Base-by-base conservation (phyloP, 768 basidiomycete species). In the Kwoniella shandongensis region DNA sequence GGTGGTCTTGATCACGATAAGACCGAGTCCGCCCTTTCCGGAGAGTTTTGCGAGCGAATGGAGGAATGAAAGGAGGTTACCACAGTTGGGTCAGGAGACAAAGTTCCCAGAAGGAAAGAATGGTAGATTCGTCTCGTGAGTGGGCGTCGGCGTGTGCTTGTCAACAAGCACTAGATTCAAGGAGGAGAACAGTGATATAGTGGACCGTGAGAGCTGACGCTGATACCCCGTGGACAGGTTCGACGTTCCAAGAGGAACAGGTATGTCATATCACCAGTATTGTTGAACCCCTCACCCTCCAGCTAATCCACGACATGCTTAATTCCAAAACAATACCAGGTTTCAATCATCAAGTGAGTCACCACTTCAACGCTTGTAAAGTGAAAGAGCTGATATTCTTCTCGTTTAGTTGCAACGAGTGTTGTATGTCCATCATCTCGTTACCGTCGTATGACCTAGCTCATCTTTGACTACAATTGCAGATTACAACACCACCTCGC, bases 401-500 rank as follows among this genome's bases (percentile, higher is more conserved):
- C n/a, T n/a, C n/a, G n/a, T n/a, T n/a, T n/a, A 76, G 62, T 51
- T 76, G n/a, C 69, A 70, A 54, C 61, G 73, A 29, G 57, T 73
- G 15, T 57, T 76, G 72, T 75, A 49, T 15, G 68, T 54, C 3
- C 15, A 29, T 26, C 38, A 8, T 36, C 40, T 41, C 40, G 17
- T 17, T 17, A n/a, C 40, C n/a, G 8, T 41, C 7, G 20, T 41
- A 6, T 17, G n/a, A n/a, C n/a, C 40, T 41, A 5, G 17, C 40
- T 41, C 20, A 7, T 5, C 15, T 18, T 22, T 18, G 8, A 17
- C 20, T n/a, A 18, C 7, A 27, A 40, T n/a, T 22, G 45, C 50
- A 75, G 73, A 45, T 40, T 76, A 25, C 69, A 76, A 56, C 75
- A 72, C 17, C 71, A 76, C 35, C 54, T 73, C 2, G 75, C 75